phyloP scores from a whole-genome alignment of 352 stramenopile species.

The Bremia lactucae region DNA sequence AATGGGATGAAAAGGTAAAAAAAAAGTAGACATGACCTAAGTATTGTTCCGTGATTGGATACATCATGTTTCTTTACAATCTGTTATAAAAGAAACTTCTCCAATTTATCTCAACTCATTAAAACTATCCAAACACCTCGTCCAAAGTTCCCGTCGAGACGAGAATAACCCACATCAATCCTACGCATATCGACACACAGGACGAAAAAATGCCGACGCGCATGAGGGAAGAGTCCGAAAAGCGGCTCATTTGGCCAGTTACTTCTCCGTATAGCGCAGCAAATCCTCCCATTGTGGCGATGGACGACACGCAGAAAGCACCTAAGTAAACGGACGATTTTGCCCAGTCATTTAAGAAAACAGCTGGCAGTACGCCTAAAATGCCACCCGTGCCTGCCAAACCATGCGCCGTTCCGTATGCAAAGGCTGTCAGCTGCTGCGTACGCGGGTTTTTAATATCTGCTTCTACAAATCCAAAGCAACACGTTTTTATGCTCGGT shows the following conservation, averaged over 20 bases:
- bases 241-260: slow-evolving; percentile 42
- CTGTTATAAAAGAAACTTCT: too few species aligned
- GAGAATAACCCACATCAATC: slow-evolving; percentile 67
- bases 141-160: slow-evolving; percentile 57
- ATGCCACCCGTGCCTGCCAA: slow-evolving; percentile 68
- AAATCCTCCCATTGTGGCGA: slow-evolving; percentile 87
- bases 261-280: slow-evolving; percentile 73
- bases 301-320: slow-evolving; percentile 84
- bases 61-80: too few species aligned
- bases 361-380: slow-evolving; percentile 78
- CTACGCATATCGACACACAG: slow-evolving; percentile 60
- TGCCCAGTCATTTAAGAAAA: slow-evolving; percentile 29
- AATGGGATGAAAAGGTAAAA: slow-evolving; percentile 22
- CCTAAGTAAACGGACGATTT: slow-evolving; percentile 75
- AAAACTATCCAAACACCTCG: slow-evolving; percentile 56
- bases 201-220: slow-evolving; percentile 63
- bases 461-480: slow-evolving; percentile 27
- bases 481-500: slow-evolving; percentile 20
- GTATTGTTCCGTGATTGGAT: too few species aligned
- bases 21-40: slow-evolving; percentile 29
- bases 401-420: slow-evolving; percentile 82
- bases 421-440: slow-evolving; percentile 61
- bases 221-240: slow-evolving; percentile 49
- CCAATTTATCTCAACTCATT: too few species aligned
- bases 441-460: slow-evolving; percentile 51